Base-by-base conservation (phyloP, 2,329 filamentous ascomycete species). In the Neonectria punicea region DNA sequence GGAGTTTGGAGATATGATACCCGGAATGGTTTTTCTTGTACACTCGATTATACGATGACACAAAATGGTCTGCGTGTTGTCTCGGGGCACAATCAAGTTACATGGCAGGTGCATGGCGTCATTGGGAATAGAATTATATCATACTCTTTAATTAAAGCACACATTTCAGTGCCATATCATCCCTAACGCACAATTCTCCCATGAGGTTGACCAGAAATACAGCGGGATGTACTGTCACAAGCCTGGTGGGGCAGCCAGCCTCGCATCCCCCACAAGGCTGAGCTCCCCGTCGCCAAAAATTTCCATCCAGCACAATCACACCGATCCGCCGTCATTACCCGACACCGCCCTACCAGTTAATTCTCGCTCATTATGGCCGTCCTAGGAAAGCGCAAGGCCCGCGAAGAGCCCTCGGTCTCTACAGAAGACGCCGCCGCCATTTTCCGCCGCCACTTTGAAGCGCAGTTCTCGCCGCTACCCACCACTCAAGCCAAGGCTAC, bases 381-480 rank as follows among this genome's bases (percentile, higher is more conserved):
- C 44, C 75, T 86, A 22, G 83, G 85, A 43, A 87, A 87, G 73
- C 82, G 85, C 65, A 87, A 86, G 70, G 75, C 79, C 28, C 65
- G 53, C 6, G 61, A 74, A 13, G 73, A 72, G 36, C 72, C 75
- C 4, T 63, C 73, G 2, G 58, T 77, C 25, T 80, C 77, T 1
- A 77, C 81, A 44, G 82, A 87, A 68, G 86, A 90, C 63, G 85
- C 92, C 13, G 89, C 93, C 71, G 93, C 91, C 61, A 86, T 94
- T 63, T 93, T 99, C 74, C 89, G 90, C 63, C 89, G 88, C 71
- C 92, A 95, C 76, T 98, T 98, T 76, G 96, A 98, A 80, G 88
- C 93, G 30, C 90, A 92, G 76, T 98, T 98, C 82, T 88, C 89
- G 76, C 93, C 95, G 9, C 79, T 97, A 43, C 84, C 84, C 44